Evolutionary conservation across 169 alveolate species (phyloP).

Genomic region (Eimeria maxima): DNA sequence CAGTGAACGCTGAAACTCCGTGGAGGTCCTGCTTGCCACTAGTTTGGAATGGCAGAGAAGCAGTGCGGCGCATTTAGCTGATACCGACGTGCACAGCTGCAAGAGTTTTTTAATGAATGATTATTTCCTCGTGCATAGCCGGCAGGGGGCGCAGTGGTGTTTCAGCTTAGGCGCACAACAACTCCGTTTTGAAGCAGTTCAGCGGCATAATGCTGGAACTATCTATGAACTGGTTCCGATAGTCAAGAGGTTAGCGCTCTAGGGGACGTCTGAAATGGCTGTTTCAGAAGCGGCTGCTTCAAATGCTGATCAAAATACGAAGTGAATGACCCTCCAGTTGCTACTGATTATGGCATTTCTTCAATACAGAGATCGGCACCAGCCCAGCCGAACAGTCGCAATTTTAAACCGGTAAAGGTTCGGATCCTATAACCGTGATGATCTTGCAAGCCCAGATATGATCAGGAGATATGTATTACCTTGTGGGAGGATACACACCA

Average conservation of each 20-base stretch:
- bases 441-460: neutral
- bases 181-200: neutral
- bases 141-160: too few species aligned
- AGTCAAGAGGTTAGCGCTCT: neutral
- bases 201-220: neutral
- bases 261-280: neutral
- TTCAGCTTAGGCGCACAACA: neutral
- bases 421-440: neutral
- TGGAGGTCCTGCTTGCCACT: neutral
- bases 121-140: neutral
- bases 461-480: neutral
- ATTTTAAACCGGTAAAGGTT: neutral
- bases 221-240: neutral
- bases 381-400: neutral
- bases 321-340: neutral
- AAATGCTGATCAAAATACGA: neutral
- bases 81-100: neutral
- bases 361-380: neutral
- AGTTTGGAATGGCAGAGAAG: neutral
- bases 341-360: neutral
- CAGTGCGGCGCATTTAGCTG: constrained; percentile 1
- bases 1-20: neutral
- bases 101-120: neutral
- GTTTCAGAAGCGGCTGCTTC: neutral
- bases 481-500: neutral